phyloP scores from a whole-genome alignment of 345 rosid genomes.

The Eucalyptus globulus region DNA sequence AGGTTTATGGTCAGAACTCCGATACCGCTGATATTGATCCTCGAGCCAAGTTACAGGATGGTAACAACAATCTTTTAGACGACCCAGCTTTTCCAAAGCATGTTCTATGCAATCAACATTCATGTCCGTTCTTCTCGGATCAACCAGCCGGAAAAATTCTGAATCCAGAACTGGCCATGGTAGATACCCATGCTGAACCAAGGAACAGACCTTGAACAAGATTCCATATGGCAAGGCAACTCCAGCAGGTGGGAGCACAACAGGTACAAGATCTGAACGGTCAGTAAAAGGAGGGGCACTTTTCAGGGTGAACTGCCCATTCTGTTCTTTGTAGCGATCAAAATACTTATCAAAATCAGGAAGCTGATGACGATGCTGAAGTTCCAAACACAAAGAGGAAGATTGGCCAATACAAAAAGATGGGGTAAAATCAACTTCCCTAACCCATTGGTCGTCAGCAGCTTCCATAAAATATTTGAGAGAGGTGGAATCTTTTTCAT shows the following conservation, averaged over 20 bases:
- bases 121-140: not conserved
- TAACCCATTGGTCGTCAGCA: constrained; percentile 28
- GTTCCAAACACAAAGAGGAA: constrained; percentile 36
- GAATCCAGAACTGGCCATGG: constrained; percentile 26
- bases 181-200: constrained; percentile 38
- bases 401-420: constrained; percentile 34
- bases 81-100: constrained; percentile 18
- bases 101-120: constrained; percentile 13
- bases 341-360: constrained; percentile 20
- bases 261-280: constrained; percentile 15
- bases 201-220: constrained; percentile 22
- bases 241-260: constrained; percentile 18
- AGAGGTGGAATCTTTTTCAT: not conserved
- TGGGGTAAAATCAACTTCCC: constrained; percentile 39
- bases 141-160: constrained; percentile 11
- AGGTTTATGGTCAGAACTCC: not conserved
- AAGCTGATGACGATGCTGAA: constrained; percentile 1
- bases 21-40: not conserved
- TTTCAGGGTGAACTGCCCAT: not conserved
- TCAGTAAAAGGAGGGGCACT: constrained; percentile 9
- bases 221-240: constrained; percentile 18
- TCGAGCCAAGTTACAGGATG: constrained; percentile 31
- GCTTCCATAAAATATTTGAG: constrained; percentile 9
- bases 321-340: constrained; percentile 8
- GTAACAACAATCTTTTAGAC: constrained; percentile 25